These are phyloP conservation scores for Candida awuae DNA, from an alignment of 805 yeast species.

Conservation along the genomic window DNA sequence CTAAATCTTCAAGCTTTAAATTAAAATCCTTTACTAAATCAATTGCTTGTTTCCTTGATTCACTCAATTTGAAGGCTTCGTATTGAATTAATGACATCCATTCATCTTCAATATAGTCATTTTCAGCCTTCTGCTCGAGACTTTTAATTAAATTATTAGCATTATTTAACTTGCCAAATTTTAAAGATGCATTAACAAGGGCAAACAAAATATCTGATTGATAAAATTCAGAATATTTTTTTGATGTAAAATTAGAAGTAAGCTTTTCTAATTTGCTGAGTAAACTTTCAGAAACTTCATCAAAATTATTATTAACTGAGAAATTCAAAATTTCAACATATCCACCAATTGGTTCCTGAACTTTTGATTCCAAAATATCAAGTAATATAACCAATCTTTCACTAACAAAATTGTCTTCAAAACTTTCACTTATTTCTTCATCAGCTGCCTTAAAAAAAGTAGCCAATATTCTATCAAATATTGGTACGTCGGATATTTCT, in stretches of 20 bases:
- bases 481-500: neutral
- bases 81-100: slow-evolving; percentile 23
- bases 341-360: slow-evolving; percentile 17
- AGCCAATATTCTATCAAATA: slow-evolving; percentile 14
- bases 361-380: slow-evolving; percentile 15
- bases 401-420: slow-evolving; percentile 22
- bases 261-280: slow-evolving; percentile 17
- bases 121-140: slow-evolving; percentile 10
- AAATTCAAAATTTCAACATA: slow-evolving; percentile 27
- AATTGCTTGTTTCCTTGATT: slow-evolving; percentile 15
- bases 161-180: slow-evolving; percentile 14
- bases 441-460: slow-evolving; percentile 25
- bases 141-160: slow-evolving; percentile 16
- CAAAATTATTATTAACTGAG: slow-evolving; percentile 23
- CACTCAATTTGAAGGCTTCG: slow-evolving; percentile 13
- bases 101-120: slow-evolving; percentile 17
- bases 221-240: slow-evolving; percentile 14
- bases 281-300: slow-evolving; percentile 18
- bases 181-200: slow-evolving; percentile 20
- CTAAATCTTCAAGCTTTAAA: slow-evolving; percentile 9
- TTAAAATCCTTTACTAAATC: slow-evolving; percentile 24
- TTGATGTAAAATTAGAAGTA: slow-evolving; percentile 13
- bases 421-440: slow-evolving; percentile 22
- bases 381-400: slow-evolving; percentile 15
- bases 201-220: slow-evolving; percentile 24